phyloP scores from a whole-genome alignment of 1,139 yeast genomes.

The Lodderomyces pseudojiufengensis region DNA sequence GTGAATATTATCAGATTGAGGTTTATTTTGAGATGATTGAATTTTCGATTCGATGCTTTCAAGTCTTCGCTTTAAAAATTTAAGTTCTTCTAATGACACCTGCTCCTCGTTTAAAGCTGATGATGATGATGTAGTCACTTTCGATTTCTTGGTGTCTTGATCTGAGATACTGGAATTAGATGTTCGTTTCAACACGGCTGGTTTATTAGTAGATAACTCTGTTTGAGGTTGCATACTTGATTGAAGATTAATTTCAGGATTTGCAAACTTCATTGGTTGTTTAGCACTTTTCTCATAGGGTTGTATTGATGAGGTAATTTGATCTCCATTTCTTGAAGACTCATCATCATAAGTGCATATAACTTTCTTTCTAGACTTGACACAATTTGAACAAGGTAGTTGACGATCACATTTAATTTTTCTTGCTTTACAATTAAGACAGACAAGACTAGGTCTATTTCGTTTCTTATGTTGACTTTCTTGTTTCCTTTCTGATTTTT shows the following conservation, averaged over 20 bases:
- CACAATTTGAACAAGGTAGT: slow-evolving; percentile 36
- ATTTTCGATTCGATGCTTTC: slow-evolving; percentile 19
- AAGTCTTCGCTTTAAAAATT: slow-evolving; percentile 23
- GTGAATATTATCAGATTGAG: neutral
- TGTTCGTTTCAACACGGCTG: neutral
- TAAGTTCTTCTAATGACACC: slow-evolving; percentile 20
- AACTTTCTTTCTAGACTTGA: slow-evolving; percentile 20
- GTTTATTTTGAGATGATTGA: neutral
- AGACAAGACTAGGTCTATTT: slow-evolving; percentile 34
- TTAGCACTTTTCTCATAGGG: slow-evolving; percentile 27
- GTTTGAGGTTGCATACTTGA: too few species aligned
- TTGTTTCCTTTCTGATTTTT: slow-evolving; percentile 1
- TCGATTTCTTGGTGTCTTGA: slow-evolving; percentile 1
- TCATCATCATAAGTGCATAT: slow-evolving; percentile 26
- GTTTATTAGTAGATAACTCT: too few species aligned
- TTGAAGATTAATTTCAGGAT: slow-evolving; percentile 1
- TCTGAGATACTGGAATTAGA: neutral
- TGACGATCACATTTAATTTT: slow-evolving; percentile 38
- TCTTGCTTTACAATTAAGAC: slow-evolving; percentile 32
- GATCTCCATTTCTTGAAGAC: neutral
- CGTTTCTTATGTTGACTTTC: slow-evolving; percentile 16
- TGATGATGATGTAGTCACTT: neutral
- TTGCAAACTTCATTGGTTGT: slow-evolving; percentile 19
- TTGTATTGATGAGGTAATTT: neutral
- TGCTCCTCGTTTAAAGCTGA: neutral